A percentile compares a stretch with the other conserved stretches of the same genome.
Conservation (phyloP, 176 grass and related monocot genomes). For the Eragrostis nindensis region DNA sequence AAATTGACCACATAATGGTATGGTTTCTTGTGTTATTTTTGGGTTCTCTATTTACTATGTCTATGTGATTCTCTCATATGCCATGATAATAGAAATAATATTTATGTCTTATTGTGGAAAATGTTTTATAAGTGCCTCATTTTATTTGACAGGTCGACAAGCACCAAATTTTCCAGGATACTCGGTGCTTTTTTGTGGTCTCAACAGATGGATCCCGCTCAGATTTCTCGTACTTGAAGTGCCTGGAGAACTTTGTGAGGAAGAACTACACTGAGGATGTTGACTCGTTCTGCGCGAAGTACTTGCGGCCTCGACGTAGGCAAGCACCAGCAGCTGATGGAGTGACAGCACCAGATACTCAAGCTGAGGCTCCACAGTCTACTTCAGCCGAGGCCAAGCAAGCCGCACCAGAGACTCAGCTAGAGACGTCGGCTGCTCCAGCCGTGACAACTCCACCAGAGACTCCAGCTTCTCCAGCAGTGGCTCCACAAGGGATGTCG, state of each 20-base stretch:
- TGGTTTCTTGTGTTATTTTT: conserved; percentile 15
- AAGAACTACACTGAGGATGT: conserved; percentile 55
- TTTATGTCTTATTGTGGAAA: background rate
- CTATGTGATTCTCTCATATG: background rate
- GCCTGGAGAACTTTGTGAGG: conserved; percentile 78
- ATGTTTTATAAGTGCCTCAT: conserved; percentile 15
- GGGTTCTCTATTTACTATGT: background rate
- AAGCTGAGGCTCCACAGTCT: conserved; percentile 15
- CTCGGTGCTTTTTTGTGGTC: conserved; percentile 73
- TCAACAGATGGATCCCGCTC: conserved; percentile 60
- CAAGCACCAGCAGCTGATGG: conserved; percentile 25
- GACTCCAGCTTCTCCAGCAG: background rate
- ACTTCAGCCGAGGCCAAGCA: conserved; percentile 10
- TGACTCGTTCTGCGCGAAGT: conserved; percentile 63
- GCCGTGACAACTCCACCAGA: background rate
- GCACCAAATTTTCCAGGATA: conserved; percentile 53
- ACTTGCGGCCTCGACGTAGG: conserved; percentile 41
- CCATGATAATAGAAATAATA: background rate
- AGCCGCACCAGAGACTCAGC: conserved; percentile 3
- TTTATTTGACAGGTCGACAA: conserved; percentile 64
- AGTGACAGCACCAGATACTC: background rate
- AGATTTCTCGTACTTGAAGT: conserved; percentile 89
- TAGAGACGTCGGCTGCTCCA: background rate
- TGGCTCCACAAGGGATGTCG: background rate
- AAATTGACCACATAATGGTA: conserved; percentile 85